A percentile compares a stretch with the other conserved stretches of the same genome.
Evolutionary conservation across 495 filamentous ascomycete genomes (phyloP).

Genomic region (Penicillium desertorum): DNA sequence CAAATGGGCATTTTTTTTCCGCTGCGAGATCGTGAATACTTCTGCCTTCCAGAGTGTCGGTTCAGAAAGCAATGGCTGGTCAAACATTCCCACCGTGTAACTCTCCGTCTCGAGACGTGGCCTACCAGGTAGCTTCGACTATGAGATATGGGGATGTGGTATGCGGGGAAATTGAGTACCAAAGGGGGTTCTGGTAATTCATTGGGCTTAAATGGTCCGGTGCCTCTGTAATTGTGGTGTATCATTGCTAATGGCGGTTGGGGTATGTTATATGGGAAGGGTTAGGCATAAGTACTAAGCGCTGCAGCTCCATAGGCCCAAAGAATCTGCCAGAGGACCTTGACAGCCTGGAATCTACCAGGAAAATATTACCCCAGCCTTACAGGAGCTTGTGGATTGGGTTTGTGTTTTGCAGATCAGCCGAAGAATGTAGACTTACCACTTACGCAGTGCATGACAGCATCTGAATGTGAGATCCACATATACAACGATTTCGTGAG

Average conservation of each 20-base stretch:
- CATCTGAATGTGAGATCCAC: constrained; percentile 1
- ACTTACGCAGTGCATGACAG: constrained; percentile 7
- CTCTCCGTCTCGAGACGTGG: background rate
- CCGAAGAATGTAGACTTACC: constrained; percentile 16
- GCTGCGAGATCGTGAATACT: constrained; percentile 5
- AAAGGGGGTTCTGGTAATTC: background rate
- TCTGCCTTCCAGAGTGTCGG: constrained; percentile 13
- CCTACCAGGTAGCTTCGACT: constrained; percentile 1
- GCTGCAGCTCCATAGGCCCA: background rate
- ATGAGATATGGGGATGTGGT: constrained; percentile 17
- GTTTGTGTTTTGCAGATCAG: background rate
- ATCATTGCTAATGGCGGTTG: background rate
- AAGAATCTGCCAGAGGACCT: background rate
- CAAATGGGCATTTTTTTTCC: background rate
- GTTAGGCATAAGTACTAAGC: background rate
- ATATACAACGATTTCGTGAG: background rate
- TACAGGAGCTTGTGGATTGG: constrained; percentile 2
- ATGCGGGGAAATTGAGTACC: constrained; percentile 10
- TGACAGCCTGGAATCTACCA: background rate
- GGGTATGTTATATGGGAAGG: background rate
- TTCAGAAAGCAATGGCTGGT: constrained; percentile 19
- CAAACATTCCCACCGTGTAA: constrained; percentile 19
- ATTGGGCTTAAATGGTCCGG: background rate
- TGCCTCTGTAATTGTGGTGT: background rate
- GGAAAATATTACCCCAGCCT: constrained; percentile 10